These are phyloP conservation scores for Cardamine occulta DNA, from an alignment of 345 rosid species.

Conservation along the genomic window DNA sequence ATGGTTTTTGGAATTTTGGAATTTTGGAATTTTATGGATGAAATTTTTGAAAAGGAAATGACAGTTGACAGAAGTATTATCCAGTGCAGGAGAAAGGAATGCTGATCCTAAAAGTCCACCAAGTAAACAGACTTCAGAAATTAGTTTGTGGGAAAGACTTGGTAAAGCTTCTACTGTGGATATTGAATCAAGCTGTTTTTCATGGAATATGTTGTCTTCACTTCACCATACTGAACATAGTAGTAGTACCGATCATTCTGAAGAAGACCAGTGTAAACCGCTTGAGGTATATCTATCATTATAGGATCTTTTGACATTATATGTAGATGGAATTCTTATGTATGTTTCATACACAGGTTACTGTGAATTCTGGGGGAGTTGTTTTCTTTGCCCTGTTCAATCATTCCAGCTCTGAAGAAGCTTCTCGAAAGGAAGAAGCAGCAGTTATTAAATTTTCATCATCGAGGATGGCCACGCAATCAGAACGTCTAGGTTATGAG, in stretches of 20 bases:
- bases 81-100: constrained; percentile 63
- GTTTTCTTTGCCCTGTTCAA: constrained; percentile 95
- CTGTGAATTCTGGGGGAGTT: constrained; percentile 98
- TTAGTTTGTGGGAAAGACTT: constrained; percentile 90
- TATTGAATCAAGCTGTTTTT: constrained; percentile 67
- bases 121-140: constrained; percentile 60
- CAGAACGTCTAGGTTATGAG: constrained; percentile 99
- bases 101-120: constrained; percentile 55
- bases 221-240: constrained; percentile 97
- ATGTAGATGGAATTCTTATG: not conserved
- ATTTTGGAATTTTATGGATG: not conserved
- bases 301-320: not conserved
- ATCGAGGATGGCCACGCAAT: constrained; percentile 98
- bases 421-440: constrained; percentile 73
- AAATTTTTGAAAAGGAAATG: not conserved
- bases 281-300: constrained; percentile 65
- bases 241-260: constrained; percentile 77
- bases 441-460: constrained; percentile 98
- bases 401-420: constrained; percentile 53
- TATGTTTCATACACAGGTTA: constrained; percentile 59
- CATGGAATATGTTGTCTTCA: constrained; percentile 93
- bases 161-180: constrained; percentile 75
- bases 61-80: constrained; percentile 20
- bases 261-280: constrained; percentile 87
- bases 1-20: not conserved